Conservation (phyloP, 2,329 filamentous ascomycete species). For the Sphaceloma murrayae region DNA sequence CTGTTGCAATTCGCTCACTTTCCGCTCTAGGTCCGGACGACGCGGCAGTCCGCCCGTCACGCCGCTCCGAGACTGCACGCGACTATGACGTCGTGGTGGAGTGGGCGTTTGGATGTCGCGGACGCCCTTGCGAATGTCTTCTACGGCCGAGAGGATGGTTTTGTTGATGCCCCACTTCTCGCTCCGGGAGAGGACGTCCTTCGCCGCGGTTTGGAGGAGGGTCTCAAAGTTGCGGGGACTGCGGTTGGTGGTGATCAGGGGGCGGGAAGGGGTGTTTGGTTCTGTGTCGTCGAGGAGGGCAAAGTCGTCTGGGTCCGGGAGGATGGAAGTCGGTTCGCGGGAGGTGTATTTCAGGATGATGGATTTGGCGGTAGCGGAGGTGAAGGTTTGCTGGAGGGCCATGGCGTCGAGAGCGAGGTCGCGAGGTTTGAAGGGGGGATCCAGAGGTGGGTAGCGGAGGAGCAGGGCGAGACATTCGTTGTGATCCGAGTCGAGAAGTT, state of each 20-base stretch:
- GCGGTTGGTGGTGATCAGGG: constrained; percentile 23
- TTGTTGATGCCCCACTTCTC: constrained; percentile 73
- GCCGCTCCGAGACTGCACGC: constrained; percentile 6
- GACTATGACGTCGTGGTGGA: constrained; percentile 25
- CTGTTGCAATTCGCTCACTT: constrained; percentile 47
- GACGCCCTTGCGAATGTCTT: constrained; percentile 69
- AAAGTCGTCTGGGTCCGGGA: constrained; percentile 14
- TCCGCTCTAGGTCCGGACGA: constrained; percentile 16
- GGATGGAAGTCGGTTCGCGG: constrained; percentile 19
- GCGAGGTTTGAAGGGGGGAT: constrained; percentile 33
- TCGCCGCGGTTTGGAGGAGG: constrained; percentile 66
- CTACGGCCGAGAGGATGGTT: constrained; percentile 69
- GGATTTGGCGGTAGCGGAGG: constrained; percentile 50
- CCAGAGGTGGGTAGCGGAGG: constrained; percentile 67
- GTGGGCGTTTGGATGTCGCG: constrained; percentile 48
- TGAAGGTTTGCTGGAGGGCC: constrained; percentile 58
- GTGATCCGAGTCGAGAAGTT: constrained; percentile 77
- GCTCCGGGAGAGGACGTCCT: constrained; percentile 60
- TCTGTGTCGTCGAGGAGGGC: constrained; percentile 8
- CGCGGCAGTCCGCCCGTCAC: constrained; percentile 23
- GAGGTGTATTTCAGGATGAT: constrained; percentile 63
- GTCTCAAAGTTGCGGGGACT: constrained; percentile 53
- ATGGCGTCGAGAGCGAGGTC: constrained; percentile 81
- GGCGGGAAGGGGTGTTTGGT: too few relatives aligned
- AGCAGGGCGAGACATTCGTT: constrained; percentile 73